Percentiles rank a stretch among this genome's conserved stretches.
Evolutionary conservation across 805 yeast genomes (phyloP).

Genomic region (Candida rishiriensis): DNA sequence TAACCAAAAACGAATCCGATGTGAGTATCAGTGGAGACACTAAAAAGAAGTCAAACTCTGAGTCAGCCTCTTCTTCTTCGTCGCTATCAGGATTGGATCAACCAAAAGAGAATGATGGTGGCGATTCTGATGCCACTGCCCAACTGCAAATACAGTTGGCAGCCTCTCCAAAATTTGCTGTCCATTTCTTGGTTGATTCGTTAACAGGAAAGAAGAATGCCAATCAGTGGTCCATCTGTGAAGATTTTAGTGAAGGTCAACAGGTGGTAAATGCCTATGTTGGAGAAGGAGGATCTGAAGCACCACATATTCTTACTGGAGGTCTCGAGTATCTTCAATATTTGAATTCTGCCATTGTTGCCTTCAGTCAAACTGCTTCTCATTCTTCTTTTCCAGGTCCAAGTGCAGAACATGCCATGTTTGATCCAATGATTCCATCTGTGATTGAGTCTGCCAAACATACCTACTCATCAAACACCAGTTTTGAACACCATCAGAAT

Average conservation of each 20-base stretch:
- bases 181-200: slow-evolving; percentile 58
- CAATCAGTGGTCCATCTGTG: slow-evolving; percentile 77
- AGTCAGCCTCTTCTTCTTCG: slow-evolving; percentile 10
- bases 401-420: slow-evolving; percentile 33
- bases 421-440: slow-evolving; percentile 33
- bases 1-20: slow-evolving; percentile 10
- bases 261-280: slow-evolving; percentile 68
- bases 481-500: no score
- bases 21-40: slow-evolving; percentile 1
- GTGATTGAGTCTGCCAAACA: no score
- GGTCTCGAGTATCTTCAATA: slow-evolving; percentile 30
- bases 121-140: slow-evolving; percentile 40
- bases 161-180: slow-evolving; percentile 74
- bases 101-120: slow-evolving; percentile 19
- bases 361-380: slow-evolving; percentile 20
- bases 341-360: slow-evolving; percentile 29
- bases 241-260: slow-evolving; percentile 79
- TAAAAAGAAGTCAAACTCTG: neutral
- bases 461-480: no score
- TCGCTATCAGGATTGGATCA: slow-evolving; percentile 1
- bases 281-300: slow-evolving; percentile 52
- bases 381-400: slow-evolving; percentile 33
- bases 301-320: slow-evolving; percentile 70
- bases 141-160: slow-evolving; percentile 29
- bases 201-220: slow-evolving; percentile 39